Evolutionary conservation across 371 early-diverging fungal species (phyloP), one percentile per base, ranked within the genome.

Genomic region (Circinella minor): DNA sequence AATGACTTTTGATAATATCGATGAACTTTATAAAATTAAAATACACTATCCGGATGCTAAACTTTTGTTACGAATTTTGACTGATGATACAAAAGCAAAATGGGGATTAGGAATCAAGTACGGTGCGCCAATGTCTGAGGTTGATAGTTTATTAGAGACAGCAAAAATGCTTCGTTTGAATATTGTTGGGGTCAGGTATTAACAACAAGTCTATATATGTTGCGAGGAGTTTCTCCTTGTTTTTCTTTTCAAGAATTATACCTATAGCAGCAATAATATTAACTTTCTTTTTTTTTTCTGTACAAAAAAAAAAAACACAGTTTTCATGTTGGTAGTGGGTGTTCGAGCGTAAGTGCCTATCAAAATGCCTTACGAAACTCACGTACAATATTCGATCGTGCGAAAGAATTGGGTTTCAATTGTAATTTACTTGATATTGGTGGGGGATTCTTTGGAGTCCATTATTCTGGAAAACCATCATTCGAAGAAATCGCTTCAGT

Each of bases 1-100:
- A 87, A 95, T 98, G 95, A 98, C 99, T 27, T 99, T 99, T 81
- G 99, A 99, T 84, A 99, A 98, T 80, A 90, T 90, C 4, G 97
- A 98, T 78, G 99, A 99, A 80, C 89, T 99, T 37, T 84, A 89
- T 86, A 99, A 99, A 88, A 91, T 98, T 74, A 91, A 94, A 80
- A 82, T 80, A 63, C 74, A 82, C 67, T 89, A 90, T 74, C 97
- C 96, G 65, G 84, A 90, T 61, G 96, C 97, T 36, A 86, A 93
- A 71, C 81, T 96, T 61, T 92, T 98, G 20, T 83, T 99, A 62
- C 96, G 99, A 65, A 94, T 99, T 75, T 84, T 96, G 70, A 91
- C 96, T 3, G 99, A 99, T 77, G 98, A 98, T 80, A 95, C 97
- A 48, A 90, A 90, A 75, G 91, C 96, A 9, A 72, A 94, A 38